Conservation (phyloP, 805 yeast genomes). For the Saturnispora sanitii region DNA sequence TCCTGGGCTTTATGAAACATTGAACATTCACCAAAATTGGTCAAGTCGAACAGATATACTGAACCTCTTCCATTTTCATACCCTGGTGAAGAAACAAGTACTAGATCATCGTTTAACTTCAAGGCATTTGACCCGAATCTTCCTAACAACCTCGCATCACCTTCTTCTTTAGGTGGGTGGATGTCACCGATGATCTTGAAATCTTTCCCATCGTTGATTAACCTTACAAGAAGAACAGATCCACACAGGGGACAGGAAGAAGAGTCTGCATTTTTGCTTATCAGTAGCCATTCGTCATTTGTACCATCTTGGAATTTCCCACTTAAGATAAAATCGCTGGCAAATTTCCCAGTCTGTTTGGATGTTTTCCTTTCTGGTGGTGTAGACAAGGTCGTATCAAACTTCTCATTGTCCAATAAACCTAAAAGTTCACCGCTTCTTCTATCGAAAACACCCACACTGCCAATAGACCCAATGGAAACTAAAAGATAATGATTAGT, state of each 20-base stretch:
- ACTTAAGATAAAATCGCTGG: constrained; percentile 19
- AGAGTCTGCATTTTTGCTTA: constrained; percentile 23
- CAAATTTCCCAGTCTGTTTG: constrained; percentile 22
- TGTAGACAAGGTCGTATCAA: background rate
- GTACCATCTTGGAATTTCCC: constrained; percentile 11
- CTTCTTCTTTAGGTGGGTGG: constrained; percentile 7
- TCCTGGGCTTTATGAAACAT: constrained; percentile 17
- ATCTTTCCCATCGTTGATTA: background rate
- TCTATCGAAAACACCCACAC: constrained; percentile 29
- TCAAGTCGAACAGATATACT: constrained; percentile 33
- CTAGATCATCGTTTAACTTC: constrained; percentile 10
- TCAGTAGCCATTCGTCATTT: constrained; percentile 27
- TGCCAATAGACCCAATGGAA: constrained; percentile 31
- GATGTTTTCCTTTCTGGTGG: constrained; percentile 18
- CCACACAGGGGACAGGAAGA: constrained; percentile 32
- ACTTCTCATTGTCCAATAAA: background rate
- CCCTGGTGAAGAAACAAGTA: constrained; percentile 31
- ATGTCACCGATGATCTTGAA: constrained; percentile 13
- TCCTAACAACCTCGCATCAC: constrained; percentile 4
- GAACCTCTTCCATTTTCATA: constrained; percentile 33
- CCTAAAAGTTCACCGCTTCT: background rate
- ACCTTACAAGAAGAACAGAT: constrained; percentile 24
- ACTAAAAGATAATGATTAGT: constrained; percentile 24
- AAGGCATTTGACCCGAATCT: constrained; percentile 18
- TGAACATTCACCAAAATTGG: constrained; percentile 8